phyloP scores from a whole-genome alignment of 495 filamentous ascomycete genomes.

The Aspergillus egyptiacus region DNA sequence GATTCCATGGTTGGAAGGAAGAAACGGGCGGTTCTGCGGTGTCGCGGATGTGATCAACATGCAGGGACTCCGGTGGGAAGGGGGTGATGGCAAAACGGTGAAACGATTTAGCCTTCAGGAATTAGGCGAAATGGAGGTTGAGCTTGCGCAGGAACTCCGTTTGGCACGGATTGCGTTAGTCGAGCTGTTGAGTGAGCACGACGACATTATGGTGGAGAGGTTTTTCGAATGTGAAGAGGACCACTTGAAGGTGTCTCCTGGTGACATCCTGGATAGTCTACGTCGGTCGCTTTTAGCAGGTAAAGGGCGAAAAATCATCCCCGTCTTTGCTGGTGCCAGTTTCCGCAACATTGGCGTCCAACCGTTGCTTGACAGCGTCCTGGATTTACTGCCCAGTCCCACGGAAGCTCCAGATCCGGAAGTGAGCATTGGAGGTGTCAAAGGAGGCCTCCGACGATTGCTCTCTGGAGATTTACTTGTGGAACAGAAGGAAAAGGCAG shows the following conservation, averaged over 20 bases:
- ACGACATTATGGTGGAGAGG: constrained; percentile 76
- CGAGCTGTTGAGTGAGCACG: constrained; percentile 78
- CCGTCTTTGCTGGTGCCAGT: constrained; percentile 87
- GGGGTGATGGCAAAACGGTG: constrained; percentile 61
- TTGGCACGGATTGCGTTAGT: constrained; percentile 71
- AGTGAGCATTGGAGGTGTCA: constrained; percentile 56
- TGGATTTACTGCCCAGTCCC: constrained; percentile 81
- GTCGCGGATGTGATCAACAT: constrained; percentile 74
- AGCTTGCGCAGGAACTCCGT: constrained; percentile 63
- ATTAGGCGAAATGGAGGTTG: constrained; percentile 45
- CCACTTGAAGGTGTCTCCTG: constrained; percentile 56
- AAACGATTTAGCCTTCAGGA: constrained; percentile 45
- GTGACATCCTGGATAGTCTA: constrained; percentile 64
- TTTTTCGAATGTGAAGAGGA: constrained; percentile 75
- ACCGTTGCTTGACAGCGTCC: constrained; percentile 81
- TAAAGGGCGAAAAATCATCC: constrained; percentile 57
- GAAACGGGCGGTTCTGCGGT: constrained; percentile 68
- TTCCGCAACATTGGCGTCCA: constrained; percentile 93
- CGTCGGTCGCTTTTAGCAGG: constrained; percentile 58
- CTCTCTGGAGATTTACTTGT: constrained; percentile 45
- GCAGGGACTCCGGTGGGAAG: constrained; percentile 46
- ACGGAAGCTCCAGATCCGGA: constrained; percentile 71
- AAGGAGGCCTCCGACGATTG: constrained; percentile 46
- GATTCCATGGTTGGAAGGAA: constrained; percentile 82
- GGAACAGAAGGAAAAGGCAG: constrained; percentile 33